Conservation (phyloP, 139 green algal species). For the Micractinium sp. region DNA sequence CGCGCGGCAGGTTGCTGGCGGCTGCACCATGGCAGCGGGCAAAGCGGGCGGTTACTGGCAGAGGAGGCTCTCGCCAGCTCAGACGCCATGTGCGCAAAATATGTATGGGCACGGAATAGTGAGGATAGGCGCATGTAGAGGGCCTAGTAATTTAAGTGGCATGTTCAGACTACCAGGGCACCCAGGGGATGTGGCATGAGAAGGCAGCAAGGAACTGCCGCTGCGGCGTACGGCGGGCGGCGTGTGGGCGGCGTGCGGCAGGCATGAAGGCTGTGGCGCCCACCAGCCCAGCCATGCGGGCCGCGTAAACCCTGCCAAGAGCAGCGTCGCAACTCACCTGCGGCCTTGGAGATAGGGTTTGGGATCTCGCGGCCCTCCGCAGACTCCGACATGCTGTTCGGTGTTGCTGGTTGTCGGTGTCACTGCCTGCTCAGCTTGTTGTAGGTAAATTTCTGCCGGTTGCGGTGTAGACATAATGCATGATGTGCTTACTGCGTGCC, state of each 20-base stretch:
- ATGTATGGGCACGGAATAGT: too few relatives aligned
- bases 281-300: background rate
- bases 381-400: background rate
- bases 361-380: background rate
- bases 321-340: background rate
- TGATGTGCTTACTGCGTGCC: too few relatives aligned
- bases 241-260: background rate
- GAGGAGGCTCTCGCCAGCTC: too few relatives aligned
- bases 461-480: too few relatives aligned
- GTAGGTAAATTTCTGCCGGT: background rate
- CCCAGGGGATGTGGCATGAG: too few relatives aligned
- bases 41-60: background rate
- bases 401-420: background rate
- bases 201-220: background rate
- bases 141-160: too few relatives aligned
- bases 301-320: background rate
- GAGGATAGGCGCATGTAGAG: too few relatives aligned
- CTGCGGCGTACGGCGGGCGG: too few relatives aligned
- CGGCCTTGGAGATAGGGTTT: slow-evolving; percentile 21
- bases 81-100: too few relatives aligned
- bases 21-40: background rate
- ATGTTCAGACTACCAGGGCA: too few relatives aligned
- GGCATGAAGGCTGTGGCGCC: background rate
- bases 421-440: background rate
- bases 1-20: slow-evolving; percentile 35